Conservation (phyloP, 78 protist species). For the Monosiga brevicollis region DNA sequence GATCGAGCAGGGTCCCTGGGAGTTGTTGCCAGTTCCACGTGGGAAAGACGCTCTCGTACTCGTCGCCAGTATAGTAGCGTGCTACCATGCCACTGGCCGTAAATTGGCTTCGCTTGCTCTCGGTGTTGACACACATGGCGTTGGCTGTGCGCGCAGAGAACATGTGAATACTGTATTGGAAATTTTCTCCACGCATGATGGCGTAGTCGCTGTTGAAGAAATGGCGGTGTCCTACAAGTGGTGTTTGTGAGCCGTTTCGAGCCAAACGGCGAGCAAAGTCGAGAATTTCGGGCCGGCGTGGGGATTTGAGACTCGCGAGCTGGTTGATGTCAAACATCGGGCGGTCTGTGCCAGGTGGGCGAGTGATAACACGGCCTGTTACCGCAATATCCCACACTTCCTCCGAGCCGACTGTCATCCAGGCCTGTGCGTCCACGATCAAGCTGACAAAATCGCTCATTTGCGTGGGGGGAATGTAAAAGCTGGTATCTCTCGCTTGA, state of each 20-base stretch:
- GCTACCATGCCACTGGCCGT: neutral
- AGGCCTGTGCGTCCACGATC: too few relatives aligned
- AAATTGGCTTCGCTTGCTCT: neutral
- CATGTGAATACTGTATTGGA: neutral
- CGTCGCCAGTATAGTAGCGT: neutral
- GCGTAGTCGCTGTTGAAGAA: neutral
- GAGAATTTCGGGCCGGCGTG: neutral
- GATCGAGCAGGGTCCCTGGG: neutral
- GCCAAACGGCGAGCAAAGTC: neutral
- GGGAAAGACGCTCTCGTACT: neutral
- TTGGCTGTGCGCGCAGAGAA: neutral
- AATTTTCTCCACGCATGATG: neutral
- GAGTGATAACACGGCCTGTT: neutral
- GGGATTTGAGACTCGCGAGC: too few relatives aligned
- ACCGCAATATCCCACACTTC: neutral
- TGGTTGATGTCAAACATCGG: neutral
- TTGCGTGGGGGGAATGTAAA: too few relatives aligned
- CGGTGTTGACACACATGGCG: neutral
- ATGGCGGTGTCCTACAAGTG: neutral
- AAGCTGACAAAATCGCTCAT: too few relatives aligned
- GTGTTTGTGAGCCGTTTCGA: neutral
- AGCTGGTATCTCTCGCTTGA: too few relatives aligned
- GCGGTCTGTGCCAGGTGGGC: neutral
- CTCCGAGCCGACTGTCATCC: neutral
- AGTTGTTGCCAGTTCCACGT: neutral